Evolutionary conservation across 2,329 filamentous ascomycete species (phyloP), one percentile per base, ranked within the genome.

Genomic region (Hawksworthiomyces lignivorus): DNA sequence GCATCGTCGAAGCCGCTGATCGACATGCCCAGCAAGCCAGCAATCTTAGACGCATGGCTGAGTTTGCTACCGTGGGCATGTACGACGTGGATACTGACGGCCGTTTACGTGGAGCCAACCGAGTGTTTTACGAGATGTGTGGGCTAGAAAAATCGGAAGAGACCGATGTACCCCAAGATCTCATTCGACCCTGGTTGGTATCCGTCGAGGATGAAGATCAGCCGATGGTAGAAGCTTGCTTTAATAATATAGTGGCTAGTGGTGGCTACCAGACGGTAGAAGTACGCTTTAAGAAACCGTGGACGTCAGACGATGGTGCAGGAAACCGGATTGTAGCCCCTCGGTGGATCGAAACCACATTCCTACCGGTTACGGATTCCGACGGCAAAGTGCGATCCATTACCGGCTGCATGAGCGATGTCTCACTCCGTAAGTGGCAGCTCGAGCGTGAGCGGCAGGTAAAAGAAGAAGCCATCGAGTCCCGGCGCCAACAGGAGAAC

Each of bases 401-500:
- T 42, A 68, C 64, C 2, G 71, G 71, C 21, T 74, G 67, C 35
- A 54, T 70, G 26, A 70, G 62, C 46, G 70, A 71, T 50, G 69
- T 70, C 9, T 73, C 63, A 8, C 53, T 65, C 49, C 70, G 68
- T 46, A 71, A 65, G 45, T 73, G 63, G 66, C 71, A 71, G 56
- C 58, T 68, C n/a, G 70, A 67, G 47, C 63, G 62, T 37, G 72
- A 72, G 50, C 68, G 63, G 39, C 57, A 63, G 50, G 65, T 63
- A 38, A 73, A 69, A 55, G 70, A 72, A 32, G 72, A 78, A 43
- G 75, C 75, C 1, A 68, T 78, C 20, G 72, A 77, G 53, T 70
- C 72, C 22, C 76, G 73, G 52, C 65, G 80, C 5, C 82, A 85
- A 54, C 86, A 90, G 54, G 83, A 89, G 52, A 84, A 84, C 49